These are phyloP conservation scores for Aspergillus diversus DNA, from an alignment of 495 filamentous ascomycete genomes.

Conservation along the genomic window DNA sequence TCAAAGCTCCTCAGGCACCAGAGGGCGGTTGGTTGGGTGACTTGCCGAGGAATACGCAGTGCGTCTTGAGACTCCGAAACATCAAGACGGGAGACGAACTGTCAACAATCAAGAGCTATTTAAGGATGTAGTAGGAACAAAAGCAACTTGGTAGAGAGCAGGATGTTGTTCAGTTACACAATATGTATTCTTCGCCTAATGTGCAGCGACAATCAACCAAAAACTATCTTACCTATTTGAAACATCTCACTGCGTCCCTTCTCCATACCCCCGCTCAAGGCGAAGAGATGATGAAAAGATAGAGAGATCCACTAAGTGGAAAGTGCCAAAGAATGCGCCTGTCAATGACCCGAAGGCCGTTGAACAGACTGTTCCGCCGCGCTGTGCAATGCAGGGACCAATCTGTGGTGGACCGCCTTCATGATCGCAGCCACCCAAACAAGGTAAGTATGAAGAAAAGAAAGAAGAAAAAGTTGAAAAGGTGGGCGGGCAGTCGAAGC, in stretches of 20 bases:
- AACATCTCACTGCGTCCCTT: slow-evolving; percentile 37
- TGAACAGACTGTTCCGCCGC: slow-evolving; percentile 68
- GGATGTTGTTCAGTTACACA: too few species aligned
- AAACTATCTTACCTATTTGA: too few species aligned
- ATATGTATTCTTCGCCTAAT: too few species aligned
- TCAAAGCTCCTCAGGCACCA: too few species aligned
- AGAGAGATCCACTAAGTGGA: slow-evolving; percentile 34
- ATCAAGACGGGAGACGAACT: too few species aligned
- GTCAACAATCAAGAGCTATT: too few species aligned
- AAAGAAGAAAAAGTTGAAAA: slow-evolving; percentile 45
- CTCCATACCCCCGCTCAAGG: slow-evolving; percentile 56
- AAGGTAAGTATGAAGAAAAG: slow-evolving; percentile 78
- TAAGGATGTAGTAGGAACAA: too few species aligned
- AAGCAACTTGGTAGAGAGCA: too few species aligned
- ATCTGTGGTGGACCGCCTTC: slow-evolving; percentile 60
- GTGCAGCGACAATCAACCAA: too few species aligned
- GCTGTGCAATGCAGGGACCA: slow-evolving; percentile 79
- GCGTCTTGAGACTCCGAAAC: too few species aligned
- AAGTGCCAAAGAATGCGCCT: slow-evolving; percentile 76
- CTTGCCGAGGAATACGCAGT: too few species aligned
- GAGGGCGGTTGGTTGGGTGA: too few species aligned
- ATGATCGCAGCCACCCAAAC: slow-evolving; percentile 66
- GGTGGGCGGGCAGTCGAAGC: slow-evolving; percentile 10
- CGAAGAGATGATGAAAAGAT: slow-evolving; percentile 61
- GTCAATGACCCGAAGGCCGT: slow-evolving; percentile 71